These are phyloP conservation scores for Bathelium albidoporum DNA, from an alignment of 495 filamentous ascomycete species.

Conservation along the genomic window DNA sequence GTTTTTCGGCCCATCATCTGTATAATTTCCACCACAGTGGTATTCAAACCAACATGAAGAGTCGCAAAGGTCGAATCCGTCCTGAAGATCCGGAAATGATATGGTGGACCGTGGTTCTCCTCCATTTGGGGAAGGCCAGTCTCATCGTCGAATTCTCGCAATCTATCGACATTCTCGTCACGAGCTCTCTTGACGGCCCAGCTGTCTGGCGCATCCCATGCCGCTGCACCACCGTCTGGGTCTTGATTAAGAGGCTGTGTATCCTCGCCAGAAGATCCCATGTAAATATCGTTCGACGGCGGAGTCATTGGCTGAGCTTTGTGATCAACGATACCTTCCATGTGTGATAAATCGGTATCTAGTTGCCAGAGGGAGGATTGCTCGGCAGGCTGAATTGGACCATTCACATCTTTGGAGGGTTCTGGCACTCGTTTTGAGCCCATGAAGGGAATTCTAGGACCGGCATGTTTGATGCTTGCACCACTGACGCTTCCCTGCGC, in stretches of 20 bases:
- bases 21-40: constrained; percentile 76
- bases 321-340: constrained; percentile 68
- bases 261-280: constrained; percentile 42
- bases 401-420: constrained; percentile 5
- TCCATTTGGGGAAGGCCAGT: constrained; percentile 44
- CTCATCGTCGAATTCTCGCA: constrained; percentile 51
- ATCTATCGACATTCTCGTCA: constrained; percentile 50
- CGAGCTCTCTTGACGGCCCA: constrained; percentile 70
- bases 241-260: constrained; percentile 26
- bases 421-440: constrained; percentile 5
- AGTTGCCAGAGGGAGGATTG: constrained; percentile 49
- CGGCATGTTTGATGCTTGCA: background rate
- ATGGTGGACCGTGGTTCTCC: constrained; percentile 57
- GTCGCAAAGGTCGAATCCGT: constrained; percentile 90
- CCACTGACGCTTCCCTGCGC: constrained; percentile 7
- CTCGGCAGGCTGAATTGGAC: background rate
- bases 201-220: constrained; percentile 86
- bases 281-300: constrained; percentile 44
- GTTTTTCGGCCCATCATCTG: constrained; percentile 80
- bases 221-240: constrained; percentile 28
- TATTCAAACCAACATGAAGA: constrained; percentile 65
- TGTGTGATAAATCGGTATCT: constrained; percentile 71
- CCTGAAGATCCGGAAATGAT: constrained; percentile 93
- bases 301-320: constrained; percentile 52
- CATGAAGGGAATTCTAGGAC: constrained; percentile 13